These are phyloP conservation scores for Colletotrichum sp. DNA, from an alignment of 2,329 filamentous ascomycete species.

Conservation along the genomic window DNA sequence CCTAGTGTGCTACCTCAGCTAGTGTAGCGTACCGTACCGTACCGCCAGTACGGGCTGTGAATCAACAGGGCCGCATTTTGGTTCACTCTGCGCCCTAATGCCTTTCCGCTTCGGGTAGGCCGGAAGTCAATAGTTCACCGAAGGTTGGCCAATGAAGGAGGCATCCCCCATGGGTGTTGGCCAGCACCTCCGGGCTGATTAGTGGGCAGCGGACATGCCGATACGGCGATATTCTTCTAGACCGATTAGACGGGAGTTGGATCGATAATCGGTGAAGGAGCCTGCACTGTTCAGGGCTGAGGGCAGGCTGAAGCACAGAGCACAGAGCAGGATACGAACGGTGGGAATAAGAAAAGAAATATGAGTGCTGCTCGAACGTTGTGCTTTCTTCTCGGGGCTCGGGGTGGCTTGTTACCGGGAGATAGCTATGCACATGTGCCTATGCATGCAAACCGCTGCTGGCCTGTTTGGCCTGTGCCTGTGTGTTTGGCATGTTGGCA, in stretches of 20 bases:
- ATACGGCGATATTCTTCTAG: slow-evolving; percentile 9
- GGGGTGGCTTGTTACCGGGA: not conserved
- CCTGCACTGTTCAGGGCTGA: not conserved
- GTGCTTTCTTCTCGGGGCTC: not conserved
- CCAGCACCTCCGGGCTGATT: not conserved
- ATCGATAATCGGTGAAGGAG: not conserved
- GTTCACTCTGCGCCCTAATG: slow-evolving; percentile 7
- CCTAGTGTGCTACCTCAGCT: not conserved
- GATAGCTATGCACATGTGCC: not conserved
- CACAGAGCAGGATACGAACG: not conserved
- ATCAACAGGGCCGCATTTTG: not conserved
- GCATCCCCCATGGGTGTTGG: not conserved
- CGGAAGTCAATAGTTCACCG: not conserved
- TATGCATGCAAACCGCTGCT: not conserved
- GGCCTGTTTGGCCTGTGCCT: not conserved
- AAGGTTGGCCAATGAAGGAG: not conserved
- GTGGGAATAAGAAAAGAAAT: not conserved
- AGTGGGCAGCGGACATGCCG: slow-evolving; percentile 8
- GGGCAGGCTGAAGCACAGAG: not conserved
- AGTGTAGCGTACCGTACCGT: not conserved
- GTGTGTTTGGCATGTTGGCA: not conserved
- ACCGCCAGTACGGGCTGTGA: not conserved
- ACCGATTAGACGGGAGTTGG: not conserved
- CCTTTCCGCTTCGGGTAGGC: not conserved
- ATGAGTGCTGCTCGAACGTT: not conserved